Evolutionary conservation across 257 asterid genomes (phyloP), one percentile per base, ranked within the genome.

Genomic region (Plantago major): DNA sequence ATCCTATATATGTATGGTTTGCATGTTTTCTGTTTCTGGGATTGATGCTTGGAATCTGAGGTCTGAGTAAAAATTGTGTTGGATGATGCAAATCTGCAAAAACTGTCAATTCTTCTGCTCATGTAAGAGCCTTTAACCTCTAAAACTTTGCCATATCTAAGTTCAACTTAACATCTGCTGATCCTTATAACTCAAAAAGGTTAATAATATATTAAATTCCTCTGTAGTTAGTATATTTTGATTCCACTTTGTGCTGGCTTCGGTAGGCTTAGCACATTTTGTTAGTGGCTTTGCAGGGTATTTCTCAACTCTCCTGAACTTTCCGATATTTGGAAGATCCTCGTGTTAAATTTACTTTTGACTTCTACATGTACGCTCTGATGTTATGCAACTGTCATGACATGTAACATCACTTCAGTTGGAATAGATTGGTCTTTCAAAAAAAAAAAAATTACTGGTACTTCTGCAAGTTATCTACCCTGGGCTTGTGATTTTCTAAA

Each of bases 101-200:
- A 47, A 66, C 40, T 52, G 65, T 64, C 47, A 79, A 62, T 26
- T 55, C 45, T 66, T 72, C 73, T 65, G 58, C 58, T 71, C 79
- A 67, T 58, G 85, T 79, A 79, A 79, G 85, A 61, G 62, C 73
- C 73, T 69, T 44, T 70, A 70, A 65, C 70, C 73, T 54, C 64
- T 61, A n/a, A 60, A 53, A 70, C 26, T 56, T 33, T 10, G 46
- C 13, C 11, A 30, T 56, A n/a, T n/a, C 40, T 14, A 12, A 55
- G 9, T 33, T 28, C 22, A 12, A 22, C 44, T 6, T 9, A 7
- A 33, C 22, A 30, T 55, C n/a, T 30, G 18, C n/a, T 26, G 60
- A 30, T 17, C 56, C 3, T 16, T 16, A 10, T 22, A 51, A 51
- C 9, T 12, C 7, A 3, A 33, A 33, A 33, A 4, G 40, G 0